phyloP scores from a whole-genome alignment of 306 rosid species.

The Trifolium dubium region DNA sequence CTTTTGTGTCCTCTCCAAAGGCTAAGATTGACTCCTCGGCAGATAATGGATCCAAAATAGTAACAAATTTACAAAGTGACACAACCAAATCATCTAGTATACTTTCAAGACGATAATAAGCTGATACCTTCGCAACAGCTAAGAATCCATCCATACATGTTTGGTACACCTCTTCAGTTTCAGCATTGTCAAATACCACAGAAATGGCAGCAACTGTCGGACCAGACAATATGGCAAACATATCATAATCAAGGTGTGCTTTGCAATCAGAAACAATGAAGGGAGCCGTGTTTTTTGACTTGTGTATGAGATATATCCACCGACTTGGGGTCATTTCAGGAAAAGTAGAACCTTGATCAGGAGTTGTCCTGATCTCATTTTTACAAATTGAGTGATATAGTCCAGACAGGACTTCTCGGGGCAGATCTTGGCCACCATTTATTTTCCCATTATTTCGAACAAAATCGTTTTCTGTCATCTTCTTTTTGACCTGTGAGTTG shows the following conservation, averaged over 20 bases:
- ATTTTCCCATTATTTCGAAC: conserved; percentile 87
- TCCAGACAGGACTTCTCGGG: conserved; percentile 76
- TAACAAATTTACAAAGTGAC: conserved; percentile 89
- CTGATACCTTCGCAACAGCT: conserved; percentile 90
- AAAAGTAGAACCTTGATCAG: conserved; percentile 86
- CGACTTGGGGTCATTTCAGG: conserved; percentile 95
- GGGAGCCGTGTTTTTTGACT: conserved; percentile 76
- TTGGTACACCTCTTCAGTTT: conserved; percentile 86
- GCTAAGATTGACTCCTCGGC: conserved; percentile 80
- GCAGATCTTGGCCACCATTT: conserved; percentile 92
- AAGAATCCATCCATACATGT: conserved; percentile 91
- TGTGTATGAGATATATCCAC: conserved; percentile 90
- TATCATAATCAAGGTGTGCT: conserved; percentile 90
- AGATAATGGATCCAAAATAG: conserved; percentile 72
- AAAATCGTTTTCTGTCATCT: conserved; percentile 96
- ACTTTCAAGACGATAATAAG: conserved; percentile 91
- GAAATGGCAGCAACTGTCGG: conserved; percentile 98
- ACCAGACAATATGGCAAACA: conserved; percentile 90
- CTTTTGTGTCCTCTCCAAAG: conserved; percentile 87
- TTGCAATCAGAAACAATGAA: conserved; percentile 83
- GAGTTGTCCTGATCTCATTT: conserved; percentile 93
- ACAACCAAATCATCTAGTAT: conserved; percentile 93
- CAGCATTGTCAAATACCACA: conserved; percentile 96
- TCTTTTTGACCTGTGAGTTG: conserved; percentile 90
- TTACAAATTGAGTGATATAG: conserved; percentile 85